Percentiles rank a stretch among this genome's conserved stretches.
These are phyloP conservation scores for Aspergillus sp. DNA, from an alignment of 2,329 filamentous ascomycete genomes.

Conservation along the genomic window DNA sequence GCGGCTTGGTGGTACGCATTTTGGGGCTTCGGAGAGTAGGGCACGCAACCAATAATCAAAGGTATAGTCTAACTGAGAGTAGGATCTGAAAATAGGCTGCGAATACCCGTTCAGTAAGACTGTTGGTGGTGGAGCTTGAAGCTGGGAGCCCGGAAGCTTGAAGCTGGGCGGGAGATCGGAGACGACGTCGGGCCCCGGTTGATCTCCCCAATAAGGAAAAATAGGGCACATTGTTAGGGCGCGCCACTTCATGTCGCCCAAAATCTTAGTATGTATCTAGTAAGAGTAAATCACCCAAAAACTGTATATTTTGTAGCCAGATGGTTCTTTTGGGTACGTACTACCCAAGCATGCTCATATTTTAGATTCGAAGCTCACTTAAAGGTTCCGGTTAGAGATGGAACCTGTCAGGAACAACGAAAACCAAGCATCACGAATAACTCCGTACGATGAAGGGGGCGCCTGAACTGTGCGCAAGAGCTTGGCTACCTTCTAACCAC, in stretches of 20 bases:
- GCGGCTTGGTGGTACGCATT: conserved; percentile 38
- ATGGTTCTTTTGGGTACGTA: neutral
- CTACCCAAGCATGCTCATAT: neutral
- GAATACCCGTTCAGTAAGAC: neutral
- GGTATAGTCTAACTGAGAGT: neutral
- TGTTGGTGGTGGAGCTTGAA: conserved; percentile 5
- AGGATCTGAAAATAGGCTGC: neutral
- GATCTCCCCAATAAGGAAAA: conserved; percentile 19
- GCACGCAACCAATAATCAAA: neutral
- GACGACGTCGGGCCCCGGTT: conserved; percentile 11
- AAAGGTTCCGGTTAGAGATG: neutral
- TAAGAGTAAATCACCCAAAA: neutral
- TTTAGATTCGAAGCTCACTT: neutral
- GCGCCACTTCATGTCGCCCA: neutral
- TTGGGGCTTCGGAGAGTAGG: neutral
- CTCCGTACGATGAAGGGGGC: too few relatives aligned
- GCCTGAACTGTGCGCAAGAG: too few relatives aligned
- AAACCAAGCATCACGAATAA: neutral
- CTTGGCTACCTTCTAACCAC: too few relatives aligned
- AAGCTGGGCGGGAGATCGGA: conserved; percentile 11
- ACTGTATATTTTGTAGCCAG: neutral
- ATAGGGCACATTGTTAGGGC: conserved; percentile 26
- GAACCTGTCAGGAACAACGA: neutral
- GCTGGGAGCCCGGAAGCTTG: conserved; percentile 12
- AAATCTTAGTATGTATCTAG: too few relatives aligned